Conservation (phyloP, 2,329 filamentous ascomycete genomes). For the Byssoonygena ceratinophila region DNA sequence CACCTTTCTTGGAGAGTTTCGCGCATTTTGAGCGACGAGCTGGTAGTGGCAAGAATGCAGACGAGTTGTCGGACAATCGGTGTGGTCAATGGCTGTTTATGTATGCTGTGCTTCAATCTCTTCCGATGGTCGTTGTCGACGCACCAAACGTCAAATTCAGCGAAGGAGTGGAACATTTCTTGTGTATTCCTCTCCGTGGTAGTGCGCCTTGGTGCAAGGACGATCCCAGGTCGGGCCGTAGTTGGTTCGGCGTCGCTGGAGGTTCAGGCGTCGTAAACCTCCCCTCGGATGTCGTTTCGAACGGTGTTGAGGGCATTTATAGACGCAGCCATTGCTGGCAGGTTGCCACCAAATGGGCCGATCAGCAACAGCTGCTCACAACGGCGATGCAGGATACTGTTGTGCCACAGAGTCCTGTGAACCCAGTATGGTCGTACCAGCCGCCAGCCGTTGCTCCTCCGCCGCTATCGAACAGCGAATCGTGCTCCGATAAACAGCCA, state of each 20-base stretch:
- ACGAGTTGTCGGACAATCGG: constrained; percentile 39
- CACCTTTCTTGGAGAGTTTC: constrained; percentile 39
- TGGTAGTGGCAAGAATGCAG: constrained; percentile 35
- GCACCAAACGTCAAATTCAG: constrained; percentile 37
- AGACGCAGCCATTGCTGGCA: constrained; percentile 60
- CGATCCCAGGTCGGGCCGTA: constrained; percentile 35
- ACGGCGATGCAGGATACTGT: constrained; percentile 22
- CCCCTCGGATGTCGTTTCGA: constrained; percentile 53
- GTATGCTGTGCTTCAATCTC: constrained; percentile 41
- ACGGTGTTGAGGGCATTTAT: constrained; percentile 58
- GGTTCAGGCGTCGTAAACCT: constrained; percentile 51
- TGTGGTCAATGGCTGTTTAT: constrained; percentile 44
- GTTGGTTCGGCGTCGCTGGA: constrained; percentile 50
- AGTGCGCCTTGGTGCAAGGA: constrained; percentile 41
- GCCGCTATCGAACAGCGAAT: constrained; percentile 17
- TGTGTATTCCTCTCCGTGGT: constrained; percentile 41
- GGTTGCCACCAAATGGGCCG: constrained; percentile 52
- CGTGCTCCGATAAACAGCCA: constrained; percentile 23
- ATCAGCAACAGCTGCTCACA: constrained; percentile 29
- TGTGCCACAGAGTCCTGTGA: constrained; percentile 1
- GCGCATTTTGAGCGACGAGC: constrained; percentile 39
- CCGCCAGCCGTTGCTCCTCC: constrained; percentile 8
- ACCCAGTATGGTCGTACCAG: not conserved
- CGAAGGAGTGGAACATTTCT: constrained; percentile 41
- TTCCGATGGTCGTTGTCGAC: constrained; percentile 42